Conservation (phyloP, 495 filamentous ascomycete species). For the Penicillium canescens region DNA sequence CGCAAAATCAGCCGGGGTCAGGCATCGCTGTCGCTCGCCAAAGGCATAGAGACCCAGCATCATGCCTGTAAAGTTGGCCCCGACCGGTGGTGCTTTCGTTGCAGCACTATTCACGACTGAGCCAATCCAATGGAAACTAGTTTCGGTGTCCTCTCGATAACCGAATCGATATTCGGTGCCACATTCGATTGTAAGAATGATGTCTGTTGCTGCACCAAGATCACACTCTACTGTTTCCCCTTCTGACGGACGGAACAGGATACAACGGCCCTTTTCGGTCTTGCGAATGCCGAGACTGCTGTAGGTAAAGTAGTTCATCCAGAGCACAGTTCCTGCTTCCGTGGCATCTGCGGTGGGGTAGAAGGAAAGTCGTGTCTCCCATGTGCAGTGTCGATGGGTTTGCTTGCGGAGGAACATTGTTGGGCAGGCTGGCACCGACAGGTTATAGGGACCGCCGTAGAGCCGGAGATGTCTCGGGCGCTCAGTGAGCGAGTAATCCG, state of each 20-base stretch:
- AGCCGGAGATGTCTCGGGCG: constrained; percentile 36
- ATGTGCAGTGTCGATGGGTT: constrained; percentile 30
- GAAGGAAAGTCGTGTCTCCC: constrained; percentile 38
- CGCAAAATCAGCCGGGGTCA: constrained; percentile 42
- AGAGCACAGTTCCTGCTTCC: constrained; percentile 43
- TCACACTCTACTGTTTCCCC: constrained; percentile 12
- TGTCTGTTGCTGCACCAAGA: constrained; percentile 7
- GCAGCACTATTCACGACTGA: constrained; percentile 26
- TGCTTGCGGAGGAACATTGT: constrained; percentile 48
- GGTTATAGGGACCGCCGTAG: constrained; percentile 41
- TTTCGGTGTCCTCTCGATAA: constrained; percentile 16
- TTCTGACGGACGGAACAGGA: constrained; percentile 25
- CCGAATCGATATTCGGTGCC: constrained; percentile 31
- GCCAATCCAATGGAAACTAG: constrained; percentile 26
- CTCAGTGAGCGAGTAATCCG: constrained; percentile 37
- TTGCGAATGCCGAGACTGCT: constrained; percentile 36
- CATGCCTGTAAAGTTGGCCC: constrained; percentile 41
- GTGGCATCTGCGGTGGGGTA: constrained; percentile 23
- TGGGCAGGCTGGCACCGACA: constrained; percentile 39
- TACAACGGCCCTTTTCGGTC: constrained; percentile 12
- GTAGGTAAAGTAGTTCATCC: constrained; percentile 44
- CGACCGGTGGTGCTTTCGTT: constrained; percentile 32
- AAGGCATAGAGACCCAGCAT: constrained; percentile 49
- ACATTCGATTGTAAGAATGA: constrained; percentile 29
- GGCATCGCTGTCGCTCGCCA: constrained; percentile 38